Evolutionary conservation across 768 basidiomycete genomes (phyloP), one percentile per base, ranked within the genome.

Genomic region (Russula dissimulans): DNA sequence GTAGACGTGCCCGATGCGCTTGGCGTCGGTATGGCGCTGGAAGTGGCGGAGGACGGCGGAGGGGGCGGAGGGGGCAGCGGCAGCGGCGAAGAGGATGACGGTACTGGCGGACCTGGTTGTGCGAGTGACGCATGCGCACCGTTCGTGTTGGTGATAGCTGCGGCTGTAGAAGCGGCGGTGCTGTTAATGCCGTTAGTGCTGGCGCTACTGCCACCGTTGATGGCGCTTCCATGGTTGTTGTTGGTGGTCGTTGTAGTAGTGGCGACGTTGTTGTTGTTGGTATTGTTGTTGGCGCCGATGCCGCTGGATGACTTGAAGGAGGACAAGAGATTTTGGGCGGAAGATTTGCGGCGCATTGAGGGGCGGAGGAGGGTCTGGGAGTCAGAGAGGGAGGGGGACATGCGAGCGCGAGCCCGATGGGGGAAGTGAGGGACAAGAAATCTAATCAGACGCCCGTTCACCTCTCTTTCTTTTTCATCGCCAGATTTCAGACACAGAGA

Each of bases 331-430:
- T 91, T 89, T 75, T 87, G 89, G 11, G 86, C 89, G 11, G 89
- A 90, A 18, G 88, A 89, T 75, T 92, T 93, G 65, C 90, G 83
- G 66, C 89, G 85, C 80, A 93, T 86, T 7, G 75, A 66, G 32
- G 88, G 87, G 56, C 83, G 81, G 1, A 41, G 49, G 39, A 47
- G 44, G 55, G 59, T 49, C 46, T 45, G 65, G 66, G 72, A 15
- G 68, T 67, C 72, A 29, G 52, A 43, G 14, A 17, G 9, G 14
- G 53, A 58, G 56, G 68, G 66, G 59, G 63, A 54, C 68, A 70
- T 69, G 12, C 43, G 43, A 45, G 22, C 32, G 26, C 61, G 22
- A 26, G 22, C 22, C 22, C 22, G 22, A 26, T 26, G 22, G 22
- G 22, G 22, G 22, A 26, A 26, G 22, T 26, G 22, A 26, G 22